phyloP scores from a whole-genome alignment of 2,329 filamentous ascomycete species.

The Microdochium bolleyi region DNA sequence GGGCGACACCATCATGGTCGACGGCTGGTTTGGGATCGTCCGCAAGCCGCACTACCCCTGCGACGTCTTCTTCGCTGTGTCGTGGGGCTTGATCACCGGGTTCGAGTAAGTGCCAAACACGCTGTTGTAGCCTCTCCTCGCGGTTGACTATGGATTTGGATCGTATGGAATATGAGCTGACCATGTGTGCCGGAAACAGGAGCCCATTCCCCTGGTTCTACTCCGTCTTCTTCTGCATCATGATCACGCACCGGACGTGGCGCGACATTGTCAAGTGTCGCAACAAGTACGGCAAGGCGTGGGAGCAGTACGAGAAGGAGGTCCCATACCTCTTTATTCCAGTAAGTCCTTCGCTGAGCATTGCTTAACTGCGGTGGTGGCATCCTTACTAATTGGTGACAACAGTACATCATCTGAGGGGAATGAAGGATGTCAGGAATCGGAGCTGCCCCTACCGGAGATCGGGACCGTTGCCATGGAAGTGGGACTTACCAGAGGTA shows the following conservation, averaged over 20 bases:
- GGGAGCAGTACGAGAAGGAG: slow-evolving; percentile 69
- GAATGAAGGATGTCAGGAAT: no score
- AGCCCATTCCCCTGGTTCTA: slow-evolving; percentile 91
- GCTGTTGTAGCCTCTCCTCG: neutral
- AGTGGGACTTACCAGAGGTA: no score
- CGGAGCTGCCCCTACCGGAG: no score
- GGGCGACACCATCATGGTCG: slow-evolving; percentile 63
- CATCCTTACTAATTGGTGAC: no score
- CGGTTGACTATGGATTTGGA: neutral
- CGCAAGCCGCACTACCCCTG: slow-evolving; percentile 76
- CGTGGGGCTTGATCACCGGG: slow-evolving; percentile 75
- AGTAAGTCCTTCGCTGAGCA: no score
- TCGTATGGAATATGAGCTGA: neutral
- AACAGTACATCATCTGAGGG: no score
- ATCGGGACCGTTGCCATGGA: no score
- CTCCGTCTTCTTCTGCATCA: slow-evolving; percentile 69
- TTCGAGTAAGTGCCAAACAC: slow-evolving; percentile 35
- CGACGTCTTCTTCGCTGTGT: slow-evolving; percentile 69
- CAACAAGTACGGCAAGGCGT: slow-evolving; percentile 73
- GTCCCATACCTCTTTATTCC: slow-evolving; percentile 85
- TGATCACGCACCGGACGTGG: slow-evolving; percentile 73
- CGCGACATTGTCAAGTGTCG: slow-evolving; percentile 74
- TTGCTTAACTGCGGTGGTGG: no score
- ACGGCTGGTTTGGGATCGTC: slow-evolving; percentile 71
- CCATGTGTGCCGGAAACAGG: slow-evolving; percentile 11